These are phyloP conservation scores for Daldinia decipiens DNA, from an alignment of 495 filamentous ascomycete genomes.

Conservation along the genomic window DNA sequence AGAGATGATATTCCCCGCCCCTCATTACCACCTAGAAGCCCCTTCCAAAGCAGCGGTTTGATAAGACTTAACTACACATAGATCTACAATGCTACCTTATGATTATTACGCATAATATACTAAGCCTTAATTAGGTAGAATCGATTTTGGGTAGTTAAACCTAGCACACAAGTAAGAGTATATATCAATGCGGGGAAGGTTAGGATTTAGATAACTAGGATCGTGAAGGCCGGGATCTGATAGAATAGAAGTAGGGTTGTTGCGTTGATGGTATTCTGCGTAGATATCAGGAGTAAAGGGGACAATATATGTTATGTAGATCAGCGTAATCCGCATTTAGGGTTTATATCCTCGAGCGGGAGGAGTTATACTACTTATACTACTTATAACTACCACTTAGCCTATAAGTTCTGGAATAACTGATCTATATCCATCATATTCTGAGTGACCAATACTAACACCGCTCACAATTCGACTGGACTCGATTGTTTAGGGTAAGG, in stretches of 20 bases:
- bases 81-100: slow-evolving; percentile 26
- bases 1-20: background rate
- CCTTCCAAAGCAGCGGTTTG: slow-evolving; percentile 1
- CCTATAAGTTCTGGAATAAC: too few relatives aligned
- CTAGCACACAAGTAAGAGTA: slow-evolving; percentile 11
- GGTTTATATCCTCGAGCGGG: too few relatives aligned
- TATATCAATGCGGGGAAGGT: slow-evolving; percentile 31
- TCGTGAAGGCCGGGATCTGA: background rate
- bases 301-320: too few relatives aligned
- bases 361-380: too few relatives aligned
- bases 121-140: slow-evolving; percentile 11
- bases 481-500: too few relatives aligned
- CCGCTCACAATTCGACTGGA: too few relatives aligned
- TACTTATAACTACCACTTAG: too few relatives aligned
- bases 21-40: background rate
- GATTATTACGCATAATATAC: slow-evolving; percentile 13
- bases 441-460: too few relatives aligned
- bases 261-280: too few relatives aligned
- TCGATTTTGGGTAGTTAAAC: background rate
- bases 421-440: too few relatives aligned
- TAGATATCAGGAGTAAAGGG: too few relatives aligned
- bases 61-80: slow-evolving; percentile 21
- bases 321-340: too few relatives aligned
- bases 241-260: background rate
- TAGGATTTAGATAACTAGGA: background rate